A percentile compares a stretch with the other conserved stretches of the same genome.
phyloP scores from a whole-genome alignment of 148 eudicot genomes.

The Vaccinium vitisidaea region DNA sequence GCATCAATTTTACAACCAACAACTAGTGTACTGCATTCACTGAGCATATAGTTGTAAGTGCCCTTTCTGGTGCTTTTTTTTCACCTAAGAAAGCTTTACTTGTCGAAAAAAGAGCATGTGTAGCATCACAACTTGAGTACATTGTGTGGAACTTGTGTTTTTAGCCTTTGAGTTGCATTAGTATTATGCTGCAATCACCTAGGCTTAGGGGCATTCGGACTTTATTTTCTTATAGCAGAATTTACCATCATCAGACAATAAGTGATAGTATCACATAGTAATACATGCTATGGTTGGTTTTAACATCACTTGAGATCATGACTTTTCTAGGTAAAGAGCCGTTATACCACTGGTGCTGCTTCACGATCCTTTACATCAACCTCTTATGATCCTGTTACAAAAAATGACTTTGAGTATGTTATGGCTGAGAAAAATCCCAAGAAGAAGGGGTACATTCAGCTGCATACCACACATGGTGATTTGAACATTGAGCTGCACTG shows the following conservation, averaged over 20 bases:
- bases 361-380: slow-evolving; percentile 97
- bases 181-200: background rate
- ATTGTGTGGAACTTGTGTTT: background rate
- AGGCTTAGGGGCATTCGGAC: background rate
- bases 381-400: slow-evolving; percentile 84
- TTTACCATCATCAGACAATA: background rate
- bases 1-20: background rate
- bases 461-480: slow-evolving; percentile 96
- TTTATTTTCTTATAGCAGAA: background rate
- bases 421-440: slow-evolving; percentile 93
- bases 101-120: background rate
- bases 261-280: too few species aligned
- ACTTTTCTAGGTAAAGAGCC: slow-evolving; percentile 78
- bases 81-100: background rate
- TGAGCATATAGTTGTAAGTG: background rate
- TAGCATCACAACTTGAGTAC: background rate
- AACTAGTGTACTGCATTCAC: background rate
- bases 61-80: background rate
- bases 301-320: background rate
- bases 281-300: background rate
- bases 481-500: slow-evolving; percentile 92
- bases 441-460: slow-evolving; percentile 90
- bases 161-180: background rate
- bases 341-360: slow-evolving; percentile 93
- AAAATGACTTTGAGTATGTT: slow-evolving; percentile 84